Conservation (phyloP, 208 protist genomes). For the Polymyxa betae region DNA sequence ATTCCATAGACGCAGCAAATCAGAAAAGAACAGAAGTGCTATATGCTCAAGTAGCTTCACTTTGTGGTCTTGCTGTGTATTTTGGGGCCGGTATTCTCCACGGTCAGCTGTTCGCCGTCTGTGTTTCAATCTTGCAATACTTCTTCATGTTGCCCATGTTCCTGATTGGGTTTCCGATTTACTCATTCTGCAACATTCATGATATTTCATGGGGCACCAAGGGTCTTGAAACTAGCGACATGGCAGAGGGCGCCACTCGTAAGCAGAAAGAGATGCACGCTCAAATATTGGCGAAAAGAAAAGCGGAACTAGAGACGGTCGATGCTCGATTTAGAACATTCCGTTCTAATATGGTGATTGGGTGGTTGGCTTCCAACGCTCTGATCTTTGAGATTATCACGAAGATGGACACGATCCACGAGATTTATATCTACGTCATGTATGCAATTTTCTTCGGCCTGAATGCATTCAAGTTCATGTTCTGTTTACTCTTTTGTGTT, state of each 20-base stretch:
- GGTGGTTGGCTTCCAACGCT: slow-evolving; percentile 44
- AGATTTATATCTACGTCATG: not conserved
- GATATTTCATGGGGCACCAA: slow-evolving; percentile 51
- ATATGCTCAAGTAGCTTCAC: not conserved
- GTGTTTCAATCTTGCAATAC: slow-evolving; percentile 26
- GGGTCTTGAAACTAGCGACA: slow-evolving; percentile 39
- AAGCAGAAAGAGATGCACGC: slow-evolving; percentile 48
- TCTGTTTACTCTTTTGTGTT: not conserved
- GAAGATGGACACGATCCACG: not conserved
- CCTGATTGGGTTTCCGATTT: slow-evolving; percentile 54
- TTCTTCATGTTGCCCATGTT: slow-evolving; percentile 51
- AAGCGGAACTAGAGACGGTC: not conserved
- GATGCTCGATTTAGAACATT: slow-evolving; percentile 38
- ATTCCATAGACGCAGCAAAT: not conserved
- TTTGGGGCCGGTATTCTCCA: slow-evolving; percentile 2
- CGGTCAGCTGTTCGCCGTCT: slow-evolving; percentile 47
- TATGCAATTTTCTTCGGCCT: slow-evolving; percentile 12
- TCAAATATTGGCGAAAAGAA: slow-evolving; percentile 6
- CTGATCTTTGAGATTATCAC: slow-evolving; percentile 20
- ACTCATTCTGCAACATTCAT: slow-evolving; percentile 52
- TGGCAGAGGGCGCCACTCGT: slow-evolving; percentile 20
- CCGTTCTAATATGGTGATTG: slow-evolving; percentile 47
- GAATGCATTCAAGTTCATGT: slow-evolving; percentile 35
- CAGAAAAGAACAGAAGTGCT: not conserved
- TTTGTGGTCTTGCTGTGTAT: slow-evolving; percentile 32